Evolutionary conservation across 23 red algal genomes (phyloP), one percentile per base, ranked within the genome.

Genomic region (Gracilaria gracilis): DNA sequence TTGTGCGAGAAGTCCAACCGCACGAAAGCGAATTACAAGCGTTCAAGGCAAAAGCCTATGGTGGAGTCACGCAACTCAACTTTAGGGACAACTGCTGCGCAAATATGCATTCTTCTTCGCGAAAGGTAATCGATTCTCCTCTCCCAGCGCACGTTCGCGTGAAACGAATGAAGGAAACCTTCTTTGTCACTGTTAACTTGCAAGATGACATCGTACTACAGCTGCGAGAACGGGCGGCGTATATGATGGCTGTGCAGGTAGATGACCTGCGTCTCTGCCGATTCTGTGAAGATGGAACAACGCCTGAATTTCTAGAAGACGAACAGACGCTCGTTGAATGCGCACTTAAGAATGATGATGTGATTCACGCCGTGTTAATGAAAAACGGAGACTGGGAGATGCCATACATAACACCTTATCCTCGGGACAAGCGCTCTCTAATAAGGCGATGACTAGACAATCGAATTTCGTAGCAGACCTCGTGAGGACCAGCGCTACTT

Each of bases 101-200:
- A 46, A 46, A 7, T 46, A 46, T 46, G 42, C 42, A 46, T 46
- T 46, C 42, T 46, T 46, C 42, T n/a, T 46, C 69, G 17, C 33
- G 69, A 75, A 75, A 40, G 29, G 37, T 40, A 44, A 40, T 40
- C 1, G 17, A 19, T 8, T 19, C 69, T 40, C 69, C 69, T 75
- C 69, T 75, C 23, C 69, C 35, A 19, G 69, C 69, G 5, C 69
- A 90, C 40, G 73, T 90, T 27, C 86, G 86, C 5, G 73, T 90
- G 12, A 79, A 80, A 62, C 86, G 86, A 49, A 49, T 66, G 70
- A 80, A 25, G 9, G 33, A 79, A 24, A 90, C 86, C 1, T 79
- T 55, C 57, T 90, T 90, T 40, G 64, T 90, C 1, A 67, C n/a
- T 29, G 34, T 90, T 25, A 50, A 90, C 29, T 20, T 90, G 33